These are phyloP conservation scores for Dryadomyces quercivorus DNA, from an alignment of 2,329 filamentous ascomycete species.

Conservation along the genomic window DNA sequence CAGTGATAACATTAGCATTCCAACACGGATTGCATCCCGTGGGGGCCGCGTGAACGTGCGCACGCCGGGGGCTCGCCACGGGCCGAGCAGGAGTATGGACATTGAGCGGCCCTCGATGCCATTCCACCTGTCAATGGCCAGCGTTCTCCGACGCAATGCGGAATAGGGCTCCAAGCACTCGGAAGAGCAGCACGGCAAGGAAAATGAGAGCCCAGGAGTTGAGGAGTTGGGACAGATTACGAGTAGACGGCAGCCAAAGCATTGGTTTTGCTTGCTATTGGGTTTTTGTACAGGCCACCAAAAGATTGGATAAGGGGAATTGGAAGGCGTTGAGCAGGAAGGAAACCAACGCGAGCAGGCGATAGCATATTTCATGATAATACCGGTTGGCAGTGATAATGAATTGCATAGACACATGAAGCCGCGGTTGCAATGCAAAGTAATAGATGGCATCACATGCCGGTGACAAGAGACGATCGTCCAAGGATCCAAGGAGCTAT, in stretches of 20 bases:
- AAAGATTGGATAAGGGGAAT: background rate
- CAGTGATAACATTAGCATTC: slow-evolving; percentile 19
- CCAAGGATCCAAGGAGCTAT: too few relatives aligned
- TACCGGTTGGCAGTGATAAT: background rate
- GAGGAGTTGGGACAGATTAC: background rate
- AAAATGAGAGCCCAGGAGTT: background rate
- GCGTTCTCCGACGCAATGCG: slow-evolving; percentile 13
- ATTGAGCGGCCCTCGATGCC: slow-evolving; percentile 30
- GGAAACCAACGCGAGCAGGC: background rate
- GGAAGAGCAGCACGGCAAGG: background rate
- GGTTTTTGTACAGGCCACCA: background rate
- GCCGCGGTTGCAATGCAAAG: too few relatives aligned
- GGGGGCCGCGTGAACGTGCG: slow-evolving; percentile 44
- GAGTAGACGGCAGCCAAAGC: background rate
- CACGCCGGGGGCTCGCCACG: slow-evolving; percentile 38
- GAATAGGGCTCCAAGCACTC: background rate
- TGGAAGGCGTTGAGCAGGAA: background rate
- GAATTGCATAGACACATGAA: background rate
- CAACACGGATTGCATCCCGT: slow-evolving; percentile 34
- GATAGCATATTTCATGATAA: background rate
- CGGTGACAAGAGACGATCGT: too few relatives aligned
- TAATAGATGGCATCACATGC: too few relatives aligned
- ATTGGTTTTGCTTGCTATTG: background rate
- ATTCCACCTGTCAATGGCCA: slow-evolving; percentile 20
- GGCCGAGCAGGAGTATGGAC: slow-evolving; percentile 45